phyloP scores from a whole-genome alignment of 345 rosid species.

The Balakata baccata region DNA sequence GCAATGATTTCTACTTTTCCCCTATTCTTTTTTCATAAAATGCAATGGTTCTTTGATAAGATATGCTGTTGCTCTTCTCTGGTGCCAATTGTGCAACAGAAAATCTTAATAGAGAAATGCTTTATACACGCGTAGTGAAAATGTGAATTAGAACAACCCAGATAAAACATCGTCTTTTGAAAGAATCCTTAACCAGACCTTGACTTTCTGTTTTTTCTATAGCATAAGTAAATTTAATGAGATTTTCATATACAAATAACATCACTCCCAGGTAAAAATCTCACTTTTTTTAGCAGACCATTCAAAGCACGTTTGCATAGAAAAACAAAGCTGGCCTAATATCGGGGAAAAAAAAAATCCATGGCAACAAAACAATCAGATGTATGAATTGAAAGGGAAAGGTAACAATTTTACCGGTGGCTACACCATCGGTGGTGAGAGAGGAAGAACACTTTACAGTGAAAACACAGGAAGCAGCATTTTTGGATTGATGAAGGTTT shows the following conservation, averaged over 20 bases:
- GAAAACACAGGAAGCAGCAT: conserved; percentile 22
- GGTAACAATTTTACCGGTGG: conserved; percentile 41
- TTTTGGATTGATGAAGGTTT: not conserved
- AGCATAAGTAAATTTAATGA: too few species aligned
- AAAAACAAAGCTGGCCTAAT: too few species aligned
- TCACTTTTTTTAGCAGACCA: too few species aligned
- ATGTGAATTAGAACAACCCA: not conserved
- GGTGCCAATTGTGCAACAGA: not conserved
- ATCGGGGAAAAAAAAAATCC: not conserved
- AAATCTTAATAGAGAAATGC: not conserved
- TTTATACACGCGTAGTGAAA: not conserved
- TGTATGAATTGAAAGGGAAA: not conserved
- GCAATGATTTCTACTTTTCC: too few species aligned
- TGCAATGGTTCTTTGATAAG: too few species aligned
- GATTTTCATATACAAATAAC: too few species aligned
- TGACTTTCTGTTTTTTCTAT: too few species aligned
- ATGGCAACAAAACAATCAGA: not conserved
- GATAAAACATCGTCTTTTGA: not conserved
- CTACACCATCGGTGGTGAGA: conserved; percentile 37
- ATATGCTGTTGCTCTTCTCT: too few species aligned
- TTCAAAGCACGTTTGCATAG: not conserved
- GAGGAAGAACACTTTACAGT: conserved; percentile 51
- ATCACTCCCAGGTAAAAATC: too few species aligned
- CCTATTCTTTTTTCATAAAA: too few species aligned
- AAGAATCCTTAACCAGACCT: not conserved